These are phyloP conservation scores for Pichia sp. DNA, from an alignment of 1,139 yeast genomes.

Conservation along the genomic window DNA sequence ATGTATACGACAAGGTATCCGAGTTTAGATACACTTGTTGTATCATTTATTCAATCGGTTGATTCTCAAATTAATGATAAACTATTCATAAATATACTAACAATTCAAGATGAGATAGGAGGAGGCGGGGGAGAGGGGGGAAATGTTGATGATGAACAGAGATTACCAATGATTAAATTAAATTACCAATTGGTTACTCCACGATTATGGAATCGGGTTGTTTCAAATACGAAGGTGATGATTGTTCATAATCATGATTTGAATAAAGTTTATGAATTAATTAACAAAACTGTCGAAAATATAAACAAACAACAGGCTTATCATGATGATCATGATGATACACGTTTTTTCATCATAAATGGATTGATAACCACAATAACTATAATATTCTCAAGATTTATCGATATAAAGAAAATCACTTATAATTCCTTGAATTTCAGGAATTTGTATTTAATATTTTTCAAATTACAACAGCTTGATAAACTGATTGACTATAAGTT, in stretches of 20 bases:
- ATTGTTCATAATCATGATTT: background rate
- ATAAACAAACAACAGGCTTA: background rate
- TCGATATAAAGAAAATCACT: slow-evolving; percentile 1
- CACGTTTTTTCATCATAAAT: background rate
- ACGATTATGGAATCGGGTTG: background rate
- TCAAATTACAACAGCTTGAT: slow-evolving; percentile 6
- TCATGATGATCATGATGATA: no score
- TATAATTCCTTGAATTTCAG: slow-evolving; percentile 7
- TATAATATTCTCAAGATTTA: slow-evolving; percentile 7
- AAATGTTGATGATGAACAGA: background rate
- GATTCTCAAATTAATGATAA: background rate
- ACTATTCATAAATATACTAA: background rate
- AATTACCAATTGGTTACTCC: background rate
- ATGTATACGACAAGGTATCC: background rate
- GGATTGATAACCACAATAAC: slow-evolving; percentile 10
- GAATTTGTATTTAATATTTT: slow-evolving; percentile 5
- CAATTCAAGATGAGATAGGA: background rate
- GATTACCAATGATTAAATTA: background rate
- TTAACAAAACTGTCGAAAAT: background rate
- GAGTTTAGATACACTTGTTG: background rate
- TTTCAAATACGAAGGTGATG: background rate
- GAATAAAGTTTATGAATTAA: background rate
- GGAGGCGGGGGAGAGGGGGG: background rate
- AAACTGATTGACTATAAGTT: background rate
- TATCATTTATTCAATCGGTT: background rate